Evolutionary conservation across 305 asterid genomes (phyloP).

Genomic region (Withania somnifera): DNA sequence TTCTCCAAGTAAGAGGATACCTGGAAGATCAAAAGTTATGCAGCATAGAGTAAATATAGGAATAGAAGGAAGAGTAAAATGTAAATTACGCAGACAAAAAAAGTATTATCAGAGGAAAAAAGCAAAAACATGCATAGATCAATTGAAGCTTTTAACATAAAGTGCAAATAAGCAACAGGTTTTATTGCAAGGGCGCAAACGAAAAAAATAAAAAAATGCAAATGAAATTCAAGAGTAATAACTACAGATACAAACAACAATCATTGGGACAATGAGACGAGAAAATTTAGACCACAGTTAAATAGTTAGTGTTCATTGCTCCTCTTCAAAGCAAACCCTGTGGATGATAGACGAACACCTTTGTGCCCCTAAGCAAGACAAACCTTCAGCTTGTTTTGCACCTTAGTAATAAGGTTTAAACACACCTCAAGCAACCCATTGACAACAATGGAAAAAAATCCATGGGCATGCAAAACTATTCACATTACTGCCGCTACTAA

Average conservation of each 20-base stretch:
- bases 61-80: not conserved
- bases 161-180: not conserved
- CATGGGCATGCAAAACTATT: not conserved
- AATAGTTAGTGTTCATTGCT: not conserved
- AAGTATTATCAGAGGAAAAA: not conserved
- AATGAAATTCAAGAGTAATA: not conserved
- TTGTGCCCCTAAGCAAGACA: not conserved
- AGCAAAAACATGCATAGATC: not conserved
- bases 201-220: not conserved
- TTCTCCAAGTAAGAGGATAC: conserved; percentile 78
- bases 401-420: not conserved
- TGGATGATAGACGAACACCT: not conserved
- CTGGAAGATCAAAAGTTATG: conserved; percentile 29
- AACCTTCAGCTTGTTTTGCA: not conserved
- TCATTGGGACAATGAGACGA: not conserved
- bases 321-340: not conserved
- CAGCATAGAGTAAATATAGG: not conserved
- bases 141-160: not conserved
- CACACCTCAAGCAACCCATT: not conserved
- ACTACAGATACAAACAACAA: not conserved
- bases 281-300: not conserved
- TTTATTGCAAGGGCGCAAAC: not conserved
- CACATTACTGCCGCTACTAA: not conserved
- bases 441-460: not conserved
- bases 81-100: not conserved